Percentiles rank a stretch among this genome's conserved stretches.
Conservation (phyloP, 2,329 filamentous ascomycete genomes). For the Apiospora marii region DNA sequence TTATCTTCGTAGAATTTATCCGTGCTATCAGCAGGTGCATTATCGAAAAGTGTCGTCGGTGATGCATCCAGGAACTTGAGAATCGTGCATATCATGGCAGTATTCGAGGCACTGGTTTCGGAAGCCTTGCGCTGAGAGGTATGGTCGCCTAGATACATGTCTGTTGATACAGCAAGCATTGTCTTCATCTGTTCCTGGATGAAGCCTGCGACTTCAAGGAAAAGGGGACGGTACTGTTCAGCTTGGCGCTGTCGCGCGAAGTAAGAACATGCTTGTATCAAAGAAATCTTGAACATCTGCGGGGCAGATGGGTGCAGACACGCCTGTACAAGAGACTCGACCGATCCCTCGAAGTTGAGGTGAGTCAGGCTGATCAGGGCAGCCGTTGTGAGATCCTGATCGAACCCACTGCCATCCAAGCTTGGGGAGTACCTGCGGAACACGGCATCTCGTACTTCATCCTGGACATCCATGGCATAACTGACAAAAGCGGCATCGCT, state of each 20-base stretch:
- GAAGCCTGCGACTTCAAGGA: conserved; percentile 62
- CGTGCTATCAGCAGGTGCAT: conserved; percentile 44
- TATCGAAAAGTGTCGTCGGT: conserved; percentile 57
- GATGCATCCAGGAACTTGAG: conserved; percentile 65
- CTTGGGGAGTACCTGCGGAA: conserved; percentile 61
- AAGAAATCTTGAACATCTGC: conserved; percentile 66
- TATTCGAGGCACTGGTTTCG: conserved; percentile 47
- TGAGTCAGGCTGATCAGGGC: conserved; percentile 71
- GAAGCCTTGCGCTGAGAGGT: conserved; percentile 49
- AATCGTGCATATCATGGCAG: conserved; percentile 58
- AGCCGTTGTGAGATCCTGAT: conserved; percentile 71
- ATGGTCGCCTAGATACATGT: conserved; percentile 49
- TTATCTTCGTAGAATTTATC: conserved; percentile 54
- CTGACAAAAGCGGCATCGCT: conserved; percentile 70
- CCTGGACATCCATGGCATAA: conserved; percentile 74
- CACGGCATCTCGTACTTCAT: conserved; percentile 71
- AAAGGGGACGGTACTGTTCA: conserved; percentile 61
- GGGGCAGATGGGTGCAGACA: conserved; percentile 67
- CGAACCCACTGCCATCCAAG: conserved; percentile 58
- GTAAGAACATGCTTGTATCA: conserved; percentile 68
- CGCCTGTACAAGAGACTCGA: conserved; percentile 62
- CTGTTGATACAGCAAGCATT: conserved; percentile 48
- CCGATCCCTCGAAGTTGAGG: conserved; percentile 65
- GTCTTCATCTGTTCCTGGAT: conserved; percentile 63
- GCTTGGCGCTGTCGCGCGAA: conserved; percentile 63